A percentile compares a stretch with the other conserved stretches of the same genome.
Conservation (phyloP, 169 alveolate species). For the Plasmodium gonderi region DNA sequence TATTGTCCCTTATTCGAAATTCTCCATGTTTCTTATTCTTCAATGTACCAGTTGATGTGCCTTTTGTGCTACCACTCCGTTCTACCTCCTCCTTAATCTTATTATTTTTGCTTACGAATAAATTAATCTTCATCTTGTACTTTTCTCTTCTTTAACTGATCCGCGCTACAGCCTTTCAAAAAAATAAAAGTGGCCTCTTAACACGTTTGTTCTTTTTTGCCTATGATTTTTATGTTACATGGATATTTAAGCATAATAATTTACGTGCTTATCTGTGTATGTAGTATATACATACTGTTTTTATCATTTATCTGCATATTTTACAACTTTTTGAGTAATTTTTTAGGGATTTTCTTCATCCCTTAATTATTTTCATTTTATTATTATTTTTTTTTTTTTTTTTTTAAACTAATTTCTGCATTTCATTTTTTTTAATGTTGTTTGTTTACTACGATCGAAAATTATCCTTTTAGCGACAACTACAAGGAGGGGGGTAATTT, state of each 20-base stretch:
- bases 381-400: background rate
- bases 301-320: background rate
- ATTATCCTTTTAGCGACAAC: background rate
- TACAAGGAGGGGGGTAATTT: background rate
- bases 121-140: constrained; percentile 42
- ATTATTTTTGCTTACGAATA: constrained; percentile 36
- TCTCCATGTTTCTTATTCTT: background rate
- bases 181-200: background rate
- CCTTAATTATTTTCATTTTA: background rate
- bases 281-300: background rate
- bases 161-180: background rate
- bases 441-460: background rate
- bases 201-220: background rate
- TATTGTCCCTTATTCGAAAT: background rate
- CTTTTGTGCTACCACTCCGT: background rate
- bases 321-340: no score
- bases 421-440: background rate
- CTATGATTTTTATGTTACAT: no score
- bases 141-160: background rate
- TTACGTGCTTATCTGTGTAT: no score
- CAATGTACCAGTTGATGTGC: background rate
- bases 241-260: background rate
- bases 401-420: background rate
- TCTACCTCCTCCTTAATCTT: background rate
- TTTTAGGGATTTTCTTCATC: no score